These are phyloP conservation scores for Capsella bursapastoris DNA, from an alignment of 345 rosid genomes.

Conservation along the genomic window DNA sequence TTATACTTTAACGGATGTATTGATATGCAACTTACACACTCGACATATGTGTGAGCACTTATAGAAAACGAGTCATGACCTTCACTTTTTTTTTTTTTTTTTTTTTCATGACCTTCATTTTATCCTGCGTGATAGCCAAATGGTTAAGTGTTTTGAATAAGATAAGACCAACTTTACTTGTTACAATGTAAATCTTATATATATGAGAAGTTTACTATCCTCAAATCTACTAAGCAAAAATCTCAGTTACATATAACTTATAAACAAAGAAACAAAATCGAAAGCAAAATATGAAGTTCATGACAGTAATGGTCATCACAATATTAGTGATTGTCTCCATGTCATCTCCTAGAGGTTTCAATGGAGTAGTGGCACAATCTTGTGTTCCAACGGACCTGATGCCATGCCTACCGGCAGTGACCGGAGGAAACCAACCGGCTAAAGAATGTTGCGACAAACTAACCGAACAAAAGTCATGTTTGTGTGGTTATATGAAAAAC, in stretches of 20 bases:
- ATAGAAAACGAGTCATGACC: neutral
- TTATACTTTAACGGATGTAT: neutral
- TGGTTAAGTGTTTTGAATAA: neutral
- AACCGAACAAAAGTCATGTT: slow-evolving; percentile 38
- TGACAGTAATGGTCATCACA: neutral
- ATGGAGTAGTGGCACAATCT: neutral
- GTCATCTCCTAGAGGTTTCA: neutral
- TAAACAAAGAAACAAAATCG: neutral
- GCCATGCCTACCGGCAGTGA: slow-evolving; percentile 36
- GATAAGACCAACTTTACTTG: neutral
- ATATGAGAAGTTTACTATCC: neutral
- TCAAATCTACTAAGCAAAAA: neutral
- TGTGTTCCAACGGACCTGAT: slow-evolving; percentile 37
- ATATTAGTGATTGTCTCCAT: neutral
- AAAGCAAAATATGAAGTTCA: slow-evolving; percentile 19
- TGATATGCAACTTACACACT: neutral
- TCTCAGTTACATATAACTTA: neutral
- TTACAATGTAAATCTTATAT: neutral
- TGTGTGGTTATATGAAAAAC: slow-evolving; percentile 42
- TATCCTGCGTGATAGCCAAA: neutral
- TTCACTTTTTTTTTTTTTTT: neutral
- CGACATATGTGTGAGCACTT: neutral
- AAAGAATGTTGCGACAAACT: slow-evolving; percentile 36
- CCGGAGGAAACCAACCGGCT: neutral
- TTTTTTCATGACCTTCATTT: too few species aligned